phyloP scores from a whole-genome alignment of 192 early-diverging fungal genomes.

The Coemansia sp. region DNA sequence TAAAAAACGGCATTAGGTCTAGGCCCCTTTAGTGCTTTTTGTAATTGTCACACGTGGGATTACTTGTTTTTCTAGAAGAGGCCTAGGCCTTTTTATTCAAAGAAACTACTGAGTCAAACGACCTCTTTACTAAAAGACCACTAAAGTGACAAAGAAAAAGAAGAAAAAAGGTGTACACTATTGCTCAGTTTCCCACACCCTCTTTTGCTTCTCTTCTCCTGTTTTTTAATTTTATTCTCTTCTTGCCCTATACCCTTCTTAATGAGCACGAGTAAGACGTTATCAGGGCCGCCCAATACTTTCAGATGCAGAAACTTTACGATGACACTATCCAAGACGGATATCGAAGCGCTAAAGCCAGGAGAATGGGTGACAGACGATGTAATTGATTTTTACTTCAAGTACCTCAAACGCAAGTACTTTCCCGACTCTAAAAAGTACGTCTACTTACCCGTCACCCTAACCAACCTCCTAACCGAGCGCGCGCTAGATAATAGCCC shows the following conservation, averaged over 20 bases:
- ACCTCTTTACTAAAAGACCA: not conserved
- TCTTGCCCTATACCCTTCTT: not conserved
- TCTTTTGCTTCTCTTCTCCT: not conserved
- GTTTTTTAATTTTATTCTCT: not conserved
- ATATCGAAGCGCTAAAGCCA: slow-evolving; percentile 41
- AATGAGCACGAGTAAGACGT: not conserved
- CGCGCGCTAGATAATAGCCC: slow-evolving; percentile 34
- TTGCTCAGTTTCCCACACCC: not conserved
- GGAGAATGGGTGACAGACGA: slow-evolving; percentile 53
- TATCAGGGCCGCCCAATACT: not conserved
- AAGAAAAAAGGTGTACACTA: not conserved
- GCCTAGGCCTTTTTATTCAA: not conserved
- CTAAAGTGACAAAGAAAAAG: not conserved
- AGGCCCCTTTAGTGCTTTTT: not conserved
- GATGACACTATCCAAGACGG: slow-evolving; percentile 36
- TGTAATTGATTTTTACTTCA: slow-evolving; percentile 51
- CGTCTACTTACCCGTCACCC: slow-evolving; percentile 40
- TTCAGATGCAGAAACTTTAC: slow-evolving; percentile 29
- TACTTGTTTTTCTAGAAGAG: not conserved
- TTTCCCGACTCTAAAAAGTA: slow-evolving; percentile 44
- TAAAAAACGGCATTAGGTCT: not conserved
- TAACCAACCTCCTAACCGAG: slow-evolving; percentile 42
- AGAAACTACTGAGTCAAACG: not conserved
- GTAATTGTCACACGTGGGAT: not conserved
- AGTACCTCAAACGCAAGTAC: slow-evolving; percentile 41